These are phyloP conservation scores for Malus hybrid DNA, from an alignment of 331 rosid genomes.

Conservation along the genomic window DNA sequence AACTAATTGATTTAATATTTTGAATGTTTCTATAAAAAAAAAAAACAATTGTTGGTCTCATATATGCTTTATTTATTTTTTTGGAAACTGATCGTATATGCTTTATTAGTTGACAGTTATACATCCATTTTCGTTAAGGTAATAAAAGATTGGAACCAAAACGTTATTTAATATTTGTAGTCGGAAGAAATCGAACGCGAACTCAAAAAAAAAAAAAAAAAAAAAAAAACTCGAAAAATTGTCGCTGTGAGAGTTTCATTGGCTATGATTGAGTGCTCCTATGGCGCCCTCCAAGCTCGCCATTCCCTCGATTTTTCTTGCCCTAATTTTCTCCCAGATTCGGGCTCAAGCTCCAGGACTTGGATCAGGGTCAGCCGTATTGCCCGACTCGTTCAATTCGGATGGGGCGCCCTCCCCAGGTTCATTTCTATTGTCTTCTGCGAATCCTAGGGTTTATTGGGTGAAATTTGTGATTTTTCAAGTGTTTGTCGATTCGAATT, in stretches of 20 bases:
- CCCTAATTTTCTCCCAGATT: slow-evolving; percentile 35
- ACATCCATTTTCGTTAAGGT: no score
- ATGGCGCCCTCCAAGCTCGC: slow-evolving; percentile 73
- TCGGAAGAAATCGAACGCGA: not conserved
- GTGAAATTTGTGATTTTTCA: not conserved
- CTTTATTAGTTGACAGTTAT: no score
- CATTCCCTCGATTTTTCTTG: slow-evolving; percentile 35
- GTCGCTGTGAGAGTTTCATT: slow-evolving; percentile 23
- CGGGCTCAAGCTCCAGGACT: slow-evolving; percentile 26
- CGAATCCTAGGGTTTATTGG: not conserved
- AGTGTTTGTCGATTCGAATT: not conserved
- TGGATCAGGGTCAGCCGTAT: no score
- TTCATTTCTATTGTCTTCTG: slow-evolving; percentile 18
- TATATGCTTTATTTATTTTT: no score
- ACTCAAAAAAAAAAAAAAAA: no score
- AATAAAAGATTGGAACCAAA: no score
- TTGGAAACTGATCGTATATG: no score
- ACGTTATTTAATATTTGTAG: no score
- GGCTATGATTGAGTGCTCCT: slow-evolving; percentile 34
- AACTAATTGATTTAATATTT: no score
- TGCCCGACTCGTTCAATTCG: slow-evolving; percentile 8
- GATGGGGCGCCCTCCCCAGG: slow-evolving; percentile 39
- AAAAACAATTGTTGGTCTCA: no score
- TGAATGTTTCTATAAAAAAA: no score
- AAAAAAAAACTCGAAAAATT: not conserved